Conservation (phyloP, 768 basidiomycete genomes). For the Lentinula aciculospora region DNA sequence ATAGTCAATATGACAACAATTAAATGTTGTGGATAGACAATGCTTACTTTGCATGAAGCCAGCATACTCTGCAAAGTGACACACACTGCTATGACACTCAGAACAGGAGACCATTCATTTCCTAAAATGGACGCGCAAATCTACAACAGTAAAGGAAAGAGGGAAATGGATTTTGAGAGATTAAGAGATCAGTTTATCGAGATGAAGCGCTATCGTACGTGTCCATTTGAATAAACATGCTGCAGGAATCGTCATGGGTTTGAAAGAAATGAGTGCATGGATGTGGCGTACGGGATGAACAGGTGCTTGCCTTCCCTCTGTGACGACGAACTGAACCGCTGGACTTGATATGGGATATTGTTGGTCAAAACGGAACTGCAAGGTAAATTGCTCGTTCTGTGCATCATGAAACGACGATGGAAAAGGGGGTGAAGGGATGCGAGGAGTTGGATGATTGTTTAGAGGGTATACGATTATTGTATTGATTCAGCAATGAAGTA, state of each 20-base stretch:
- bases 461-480: background rate
- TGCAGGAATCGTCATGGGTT: slow-evolving; percentile 17
- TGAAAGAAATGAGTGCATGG: background rate
- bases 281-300: slow-evolving; percentile 63
- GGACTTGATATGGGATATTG: slow-evolving; percentile 86
- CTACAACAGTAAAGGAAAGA: slow-evolving; percentile 28
- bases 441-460: background rate
- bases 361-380: slow-evolving; percentile 78
- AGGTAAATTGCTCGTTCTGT: slow-evolving; percentile 70
- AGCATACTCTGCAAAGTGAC: slow-evolving; percentile 90
- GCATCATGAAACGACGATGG: background rate
- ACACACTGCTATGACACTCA: slow-evolving; percentile 77
- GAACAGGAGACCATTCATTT: slow-evolving; percentile 75
- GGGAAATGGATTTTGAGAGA: background rate
- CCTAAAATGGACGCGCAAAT: slow-evolving; percentile 90
- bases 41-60: slow-evolving; percentile 77
- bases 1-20: background rate
- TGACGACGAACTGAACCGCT: slow-evolving; percentile 79
- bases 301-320: slow-evolving; percentile 59
- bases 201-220: slow-evolving; percentile 40
- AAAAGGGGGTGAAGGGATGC: background rate
- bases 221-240: slow-evolving; percentile 88
- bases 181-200: slow-evolving; percentile 11
- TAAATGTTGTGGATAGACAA: too few relatives aligned
- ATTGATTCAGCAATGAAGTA: background rate